Evolutionary conservation across 2,329 filamentous ascomycete species (phyloP).

Genomic region (Cercospora beticola): DNA sequence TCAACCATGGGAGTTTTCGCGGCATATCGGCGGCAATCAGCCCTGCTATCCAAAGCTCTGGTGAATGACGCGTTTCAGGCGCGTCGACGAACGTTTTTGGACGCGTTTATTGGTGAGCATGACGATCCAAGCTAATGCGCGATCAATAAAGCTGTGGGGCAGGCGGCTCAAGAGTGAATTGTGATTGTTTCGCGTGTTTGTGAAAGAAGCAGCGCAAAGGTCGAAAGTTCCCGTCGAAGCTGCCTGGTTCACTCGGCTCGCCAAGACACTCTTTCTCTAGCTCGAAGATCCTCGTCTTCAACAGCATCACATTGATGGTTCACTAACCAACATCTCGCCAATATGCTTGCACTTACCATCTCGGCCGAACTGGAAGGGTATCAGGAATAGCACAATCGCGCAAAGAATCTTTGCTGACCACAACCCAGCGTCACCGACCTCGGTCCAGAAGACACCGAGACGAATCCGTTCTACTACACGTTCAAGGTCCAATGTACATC

Average conservation of each 20-base stretch:
- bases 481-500: conserved; percentile 99
- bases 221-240: neutral
- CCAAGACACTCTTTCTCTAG: neutral
- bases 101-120: neutral
- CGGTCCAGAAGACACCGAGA: conserved; percentile 76
- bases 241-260: conserved; percentile 4
- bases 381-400: neutral
- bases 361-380: conserved; percentile 71
- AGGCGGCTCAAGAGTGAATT: neutral
- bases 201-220: neutral
- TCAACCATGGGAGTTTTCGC: conserved; percentile 39
- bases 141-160: neutral
- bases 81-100: conserved; percentile 13
- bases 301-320: conserved; percentile 11
- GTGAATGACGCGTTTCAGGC: conserved; percentile 22
- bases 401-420: conserved; percentile 3
- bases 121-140: neutral
- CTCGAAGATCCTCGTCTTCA: neutral
- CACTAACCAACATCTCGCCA: conserved; percentile 4
- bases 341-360: conserved; percentile 66
- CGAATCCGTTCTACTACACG: conserved; percentile 89
- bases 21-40: conserved; percentile 30
- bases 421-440: conserved; percentile 80
- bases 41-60: conserved; percentile 3
- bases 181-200: neutral